Conservation (phyloP, 768 basidiomycete genomes). For the Boletus edulis region DNA sequence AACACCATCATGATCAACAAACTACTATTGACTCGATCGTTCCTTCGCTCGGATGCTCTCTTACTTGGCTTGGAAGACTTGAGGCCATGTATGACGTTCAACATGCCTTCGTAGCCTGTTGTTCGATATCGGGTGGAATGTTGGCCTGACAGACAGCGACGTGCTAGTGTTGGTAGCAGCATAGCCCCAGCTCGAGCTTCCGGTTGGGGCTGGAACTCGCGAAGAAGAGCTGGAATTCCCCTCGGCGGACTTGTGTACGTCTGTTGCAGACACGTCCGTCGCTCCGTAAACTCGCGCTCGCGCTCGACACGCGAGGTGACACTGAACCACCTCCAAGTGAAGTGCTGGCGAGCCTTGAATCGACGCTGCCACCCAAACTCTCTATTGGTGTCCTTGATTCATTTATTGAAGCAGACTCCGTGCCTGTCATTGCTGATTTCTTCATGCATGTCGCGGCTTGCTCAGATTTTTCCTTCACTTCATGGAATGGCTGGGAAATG, state of each 20-base stretch:
- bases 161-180: background rate
- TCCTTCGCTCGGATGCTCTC: background rate
- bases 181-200: background rate
- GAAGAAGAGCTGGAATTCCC: background rate
- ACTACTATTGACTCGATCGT: background rate
- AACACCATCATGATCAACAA: background rate
- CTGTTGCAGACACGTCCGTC: background rate
- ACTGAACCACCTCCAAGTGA: background rate
- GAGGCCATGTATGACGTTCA: background rate
- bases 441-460: too few relatives aligned
- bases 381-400: background rate
- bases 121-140: background rate
- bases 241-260: background rate
- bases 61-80: background rate
- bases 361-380: background rate
- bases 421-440: too few relatives aligned
- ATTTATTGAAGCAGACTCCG: background rate
- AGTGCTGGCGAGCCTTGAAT: background rate
- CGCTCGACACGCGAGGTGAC: background rate
- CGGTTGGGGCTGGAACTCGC: background rate
- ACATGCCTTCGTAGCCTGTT: background rate
- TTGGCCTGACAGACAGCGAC: background rate
- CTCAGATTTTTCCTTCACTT: too few relatives aligned
- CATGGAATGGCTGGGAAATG: too few relatives aligned
- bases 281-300: background rate